Percentiles rank a stretch among this genome's conserved stretches.
Evolutionary conservation across 345 rosid genomes (phyloP).

Genomic region (Euphorbia pulcherrima): DNA sequence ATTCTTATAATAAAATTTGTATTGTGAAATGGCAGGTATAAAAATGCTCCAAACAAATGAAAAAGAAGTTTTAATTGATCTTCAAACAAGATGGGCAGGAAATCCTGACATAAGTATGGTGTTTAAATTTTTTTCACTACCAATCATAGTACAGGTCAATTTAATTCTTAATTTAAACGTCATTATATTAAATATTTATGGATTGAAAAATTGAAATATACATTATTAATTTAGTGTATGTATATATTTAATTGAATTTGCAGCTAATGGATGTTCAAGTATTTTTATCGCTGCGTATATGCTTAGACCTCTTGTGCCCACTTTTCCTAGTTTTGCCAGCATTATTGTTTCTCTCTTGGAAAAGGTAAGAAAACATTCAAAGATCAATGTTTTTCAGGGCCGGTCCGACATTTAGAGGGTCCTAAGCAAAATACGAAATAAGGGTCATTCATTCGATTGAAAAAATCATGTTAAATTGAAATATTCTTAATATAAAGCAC

Average conservation of each 20-base stretch:
- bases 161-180: background rate
- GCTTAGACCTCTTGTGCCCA: conserved; percentile 48
- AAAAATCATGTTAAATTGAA: too few relatives aligned
- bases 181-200: too few relatives aligned
- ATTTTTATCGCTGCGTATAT: conserved; percentile 29
- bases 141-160: conserved; percentile 42
- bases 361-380: conserved; percentile 29
- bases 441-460: too few relatives aligned
- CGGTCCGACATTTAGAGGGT: too few relatives aligned
- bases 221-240: too few relatives aligned
- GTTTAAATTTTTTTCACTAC: conserved; percentile 29
- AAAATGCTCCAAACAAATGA: conserved; percentile 41
- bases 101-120: conserved; percentile 45
- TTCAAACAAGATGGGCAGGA: conserved; percentile 46
- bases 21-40: conserved; percentile 30
- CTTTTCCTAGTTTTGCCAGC: conserved; percentile 47
- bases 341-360: conserved; percentile 37
- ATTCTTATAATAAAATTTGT: background rate
- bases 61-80: conserved; percentile 42
- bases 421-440: too few relatives aligned
- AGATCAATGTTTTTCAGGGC: too few relatives aligned
- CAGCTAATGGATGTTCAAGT: conserved; percentile 47
- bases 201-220: too few relatives aligned
- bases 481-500: too few relatives aligned
- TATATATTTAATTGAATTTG: background rate